Conservation (phyloP, 345 rosid species). For the Brassica juncea region DNA sequence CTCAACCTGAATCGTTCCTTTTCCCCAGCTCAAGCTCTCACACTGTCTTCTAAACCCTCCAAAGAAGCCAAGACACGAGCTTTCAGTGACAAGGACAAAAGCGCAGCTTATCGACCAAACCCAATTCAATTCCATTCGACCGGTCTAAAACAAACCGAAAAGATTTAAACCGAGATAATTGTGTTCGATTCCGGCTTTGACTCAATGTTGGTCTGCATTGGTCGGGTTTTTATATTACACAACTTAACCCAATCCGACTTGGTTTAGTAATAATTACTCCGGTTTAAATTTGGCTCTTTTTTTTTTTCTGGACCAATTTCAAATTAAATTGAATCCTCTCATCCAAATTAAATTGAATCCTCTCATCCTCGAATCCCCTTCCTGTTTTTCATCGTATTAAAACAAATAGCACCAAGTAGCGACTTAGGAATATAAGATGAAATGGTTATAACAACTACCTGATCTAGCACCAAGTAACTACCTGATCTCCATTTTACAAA, state of each 20-base stretch:
- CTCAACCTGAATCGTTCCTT: background rate
- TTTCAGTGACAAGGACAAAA: background rate
- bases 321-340: no score
- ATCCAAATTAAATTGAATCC: no score
- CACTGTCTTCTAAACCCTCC: no score
- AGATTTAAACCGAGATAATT: background rate
- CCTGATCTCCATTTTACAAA: no score
- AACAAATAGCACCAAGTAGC: background rate
- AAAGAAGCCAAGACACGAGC: background rate
- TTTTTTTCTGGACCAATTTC: no score
- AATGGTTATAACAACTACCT: background rate
- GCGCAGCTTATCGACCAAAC: background rate
- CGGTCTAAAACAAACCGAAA: background rate
- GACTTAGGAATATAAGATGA: background rate
- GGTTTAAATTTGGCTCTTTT: no score
- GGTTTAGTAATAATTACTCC: no score
- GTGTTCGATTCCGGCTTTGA: no score
- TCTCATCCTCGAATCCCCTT: conserved; percentile 49
- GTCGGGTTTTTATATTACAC: no score
- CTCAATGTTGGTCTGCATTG: background rate
- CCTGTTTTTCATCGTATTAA: conserved; percentile 48
- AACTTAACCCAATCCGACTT: no score
- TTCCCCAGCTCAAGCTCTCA: background rate
- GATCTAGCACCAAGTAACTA: no score
- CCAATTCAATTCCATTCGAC: background rate